Evolutionary conservation across 1,284 basidiomycete species (phyloP).

Genomic region (Rhodofomes roseus): DNA sequence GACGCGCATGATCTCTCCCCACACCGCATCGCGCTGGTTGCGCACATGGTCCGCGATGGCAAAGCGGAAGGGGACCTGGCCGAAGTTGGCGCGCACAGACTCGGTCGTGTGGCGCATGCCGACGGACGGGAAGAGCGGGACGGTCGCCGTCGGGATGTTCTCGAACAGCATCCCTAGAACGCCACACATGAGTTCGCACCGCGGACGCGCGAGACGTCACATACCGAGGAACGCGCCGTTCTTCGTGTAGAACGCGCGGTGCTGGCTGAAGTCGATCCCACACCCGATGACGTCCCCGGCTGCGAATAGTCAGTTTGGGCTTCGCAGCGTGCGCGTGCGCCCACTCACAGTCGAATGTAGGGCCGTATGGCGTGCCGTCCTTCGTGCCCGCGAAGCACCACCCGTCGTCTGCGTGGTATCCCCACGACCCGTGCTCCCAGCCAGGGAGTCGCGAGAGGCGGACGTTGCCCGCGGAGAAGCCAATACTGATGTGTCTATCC

Average conservation of each 20-base stretch:
- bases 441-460: conserved; percentile 78
- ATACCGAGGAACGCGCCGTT: conserved; percentile 78
- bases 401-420: conserved; percentile 93
- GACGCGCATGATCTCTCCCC: conserved; percentile 59
- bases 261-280: conserved; percentile 82
- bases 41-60: conserved; percentile 84
- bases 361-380: conserved; percentile 70
- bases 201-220: conserved; percentile 10
- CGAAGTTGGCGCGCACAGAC: conserved; percentile 80
- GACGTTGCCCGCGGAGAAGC: conserved; percentile 53
- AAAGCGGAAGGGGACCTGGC: conserved; percentile 79
- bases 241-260: conserved; percentile 85
- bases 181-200: not conserved
- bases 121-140: conserved; percentile 77
- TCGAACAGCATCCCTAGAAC: conserved; percentile 64
- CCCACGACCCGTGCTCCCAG: conserved; percentile 90
- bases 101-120: conserved; percentile 79
- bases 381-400: conserved; percentile 73
- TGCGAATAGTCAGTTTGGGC: conserved; percentile 25
- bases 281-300: conserved; percentile 86
- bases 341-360: conserved; percentile 67
- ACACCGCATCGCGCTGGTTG: conserved; percentile 57
- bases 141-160: conserved; percentile 55
- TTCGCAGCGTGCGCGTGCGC: not conserved
- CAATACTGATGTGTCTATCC: conserved; percentile 76